These are phyloP conservation scores for Albophoma yamanashiensis DNA, from an alignment of 2,329 filamentous ascomycete species.

Conservation along the genomic window DNA sequence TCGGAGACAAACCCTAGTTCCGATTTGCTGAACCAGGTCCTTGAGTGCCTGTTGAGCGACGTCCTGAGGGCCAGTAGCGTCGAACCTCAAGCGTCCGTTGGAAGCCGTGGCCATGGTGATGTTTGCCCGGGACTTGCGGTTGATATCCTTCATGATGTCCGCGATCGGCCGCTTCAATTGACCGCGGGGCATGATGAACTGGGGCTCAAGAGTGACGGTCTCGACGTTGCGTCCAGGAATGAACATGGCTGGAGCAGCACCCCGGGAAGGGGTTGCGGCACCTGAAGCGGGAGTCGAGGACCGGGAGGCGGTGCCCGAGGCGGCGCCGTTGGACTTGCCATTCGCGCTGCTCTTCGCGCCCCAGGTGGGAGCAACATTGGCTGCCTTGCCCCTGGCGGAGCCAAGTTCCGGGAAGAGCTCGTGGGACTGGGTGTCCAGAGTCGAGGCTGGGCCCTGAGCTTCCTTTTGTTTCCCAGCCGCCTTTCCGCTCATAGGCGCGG, in stretches of 20 bases:
- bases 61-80: constrained; percentile 74
- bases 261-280: constrained; percentile 29
- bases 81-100: constrained; percentile 66
- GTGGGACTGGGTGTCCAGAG: constrained; percentile 74
- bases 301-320: constrained; percentile 45
- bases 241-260: constrained; percentile 41
- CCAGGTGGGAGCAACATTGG: constrained; percentile 65
- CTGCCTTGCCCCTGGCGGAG: constrained; percentile 53
- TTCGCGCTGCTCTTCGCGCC: constrained; percentile 53
- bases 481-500: constrained; percentile 46
- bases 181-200: constrained; percentile 63
- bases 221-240: constrained; percentile 80
- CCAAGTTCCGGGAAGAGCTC: constrained; percentile 93
- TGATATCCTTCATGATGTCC: constrained; percentile 85
- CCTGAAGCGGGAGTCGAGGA: constrained; percentile 55
- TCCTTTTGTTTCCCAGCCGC: constrained; percentile 60
- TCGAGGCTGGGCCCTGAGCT: constrained; percentile 27
- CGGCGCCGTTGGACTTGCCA: constrained; percentile 42
- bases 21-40: constrained; percentile 81
- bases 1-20: constrained; percentile 57
- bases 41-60: constrained; percentile 80
- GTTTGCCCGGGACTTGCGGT: constrained; percentile 79
- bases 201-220: constrained; percentile 60
- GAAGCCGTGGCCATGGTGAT: constrained; percentile 68
- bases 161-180: constrained; percentile 77